Evolutionary conservation across 495 filamentous ascomycete species (phyloP).

Genomic region (Oidiodendron maius): DNA sequence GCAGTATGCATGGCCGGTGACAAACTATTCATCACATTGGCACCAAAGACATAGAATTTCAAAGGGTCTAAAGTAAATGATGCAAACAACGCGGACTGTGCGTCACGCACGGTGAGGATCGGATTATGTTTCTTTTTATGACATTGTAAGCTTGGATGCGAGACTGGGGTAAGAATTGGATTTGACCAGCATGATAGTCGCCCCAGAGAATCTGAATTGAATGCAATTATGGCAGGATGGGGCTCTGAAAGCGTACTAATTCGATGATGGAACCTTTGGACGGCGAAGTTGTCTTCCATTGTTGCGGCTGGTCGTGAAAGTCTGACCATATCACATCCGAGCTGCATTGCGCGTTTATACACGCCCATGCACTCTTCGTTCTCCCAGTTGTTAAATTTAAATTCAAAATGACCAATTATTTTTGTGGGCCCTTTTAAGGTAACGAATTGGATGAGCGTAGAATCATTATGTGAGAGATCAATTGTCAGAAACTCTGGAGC

Average conservation of each 20-base stretch:
- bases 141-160: slow-evolving; percentile 23
- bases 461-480: slow-evolving; percentile 51
- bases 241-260: slow-evolving; percentile 32
- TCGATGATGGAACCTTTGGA: slow-evolving; percentile 51
- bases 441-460: slow-evolving; percentile 48
- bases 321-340: slow-evolving; percentile 64
- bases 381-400: slow-evolving; percentile 51
- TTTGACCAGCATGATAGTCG: slow-evolving; percentile 62
- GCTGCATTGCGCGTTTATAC: slow-evolving; percentile 46
- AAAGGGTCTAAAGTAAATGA: slow-evolving; percentile 56
- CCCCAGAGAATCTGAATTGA: slow-evolving; percentile 62
- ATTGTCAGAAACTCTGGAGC: slow-evolving; percentile 68
- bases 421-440: slow-evolving; percentile 56
- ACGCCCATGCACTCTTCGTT: slow-evolving; percentile 47
- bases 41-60: slow-evolving; percentile 68
- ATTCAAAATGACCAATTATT: slow-evolving; percentile 56
- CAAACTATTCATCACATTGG: slow-evolving; percentile 63
- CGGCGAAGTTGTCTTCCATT: slow-evolving; percentile 50
- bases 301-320: slow-evolving; percentile 55
- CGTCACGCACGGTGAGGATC: slow-evolving; percentile 45
- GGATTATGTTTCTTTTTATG: slow-evolving; percentile 33
- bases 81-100: slow-evolving; percentile 44
- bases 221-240: slow-evolving; percentile 55
- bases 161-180: slow-evolving; percentile 57
- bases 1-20: slow-evolving; percentile 75